Base-by-base conservation (phyloP, 805 yeast species). In the Saturnispora saitoi region DNA sequence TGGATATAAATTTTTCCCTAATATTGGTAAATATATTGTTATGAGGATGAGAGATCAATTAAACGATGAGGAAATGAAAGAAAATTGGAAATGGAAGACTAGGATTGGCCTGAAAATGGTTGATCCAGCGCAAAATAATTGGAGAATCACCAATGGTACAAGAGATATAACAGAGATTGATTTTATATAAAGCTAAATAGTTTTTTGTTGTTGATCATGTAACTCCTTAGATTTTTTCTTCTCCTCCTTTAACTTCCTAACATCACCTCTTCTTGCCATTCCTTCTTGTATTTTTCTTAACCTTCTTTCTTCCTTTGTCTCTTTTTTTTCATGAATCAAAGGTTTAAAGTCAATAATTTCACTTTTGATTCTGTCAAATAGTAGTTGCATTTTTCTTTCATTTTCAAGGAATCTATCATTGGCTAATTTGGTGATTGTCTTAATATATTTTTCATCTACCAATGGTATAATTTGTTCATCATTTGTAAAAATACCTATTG, bases 351-450 rank as follows among this genome's bases (percentile, higher is more conserved):
- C 44, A 9, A 49, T 44, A 3, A 61, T 46, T 55, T 77, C 60
- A 3, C 48, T 43, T 9, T 67, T 68, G 20, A 82, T 70, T 4
- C 73, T 70, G 1, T 61, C 48, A 43, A 70, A 67, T 19, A 86
- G 59, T 45, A 69, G 73, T 5, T 71, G 66, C 57, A 84, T 69
- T 51, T 84, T 81, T 48, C 66, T 68, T 43, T 66, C 68, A 63
- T 87, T 87, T 58, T 86, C 93, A 8, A 59, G 63, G 58, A 85
- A 88, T 54, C 90, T 70, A 45, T 78, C 84, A 9, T 68, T 56
- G 0, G 90, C 77, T 43, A 86, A 61, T 31, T 66, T 64, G 20
- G 83, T 78, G 6, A 82, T 61, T 36, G 77, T 57, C 10, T 67
- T 50, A 24, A 86, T 61, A 56, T 85, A 84, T 4, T 70, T 65